These are phyloP conservation scores for Fraxinus velutina DNA, from an alignment of 305 asterid genomes.

Conservation along the genomic window DNA sequence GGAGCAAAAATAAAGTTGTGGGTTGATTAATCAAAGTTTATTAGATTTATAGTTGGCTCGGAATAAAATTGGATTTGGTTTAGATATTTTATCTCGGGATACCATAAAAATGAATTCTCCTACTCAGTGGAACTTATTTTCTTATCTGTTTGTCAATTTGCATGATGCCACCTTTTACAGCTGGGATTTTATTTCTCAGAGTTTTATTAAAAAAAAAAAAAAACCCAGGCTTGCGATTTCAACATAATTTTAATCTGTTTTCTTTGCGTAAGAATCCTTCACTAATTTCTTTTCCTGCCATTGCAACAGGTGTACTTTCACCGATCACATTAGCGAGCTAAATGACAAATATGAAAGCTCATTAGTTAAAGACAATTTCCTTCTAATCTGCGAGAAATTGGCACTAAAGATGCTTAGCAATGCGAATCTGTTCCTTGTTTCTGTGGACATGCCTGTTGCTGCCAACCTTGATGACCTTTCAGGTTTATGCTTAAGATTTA, in stretches of 20 bases:
- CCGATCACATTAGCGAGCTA: slow-evolving; percentile 60
- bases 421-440: slow-evolving; percentile 65
- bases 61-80: not conserved
- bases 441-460: slow-evolving; percentile 90
- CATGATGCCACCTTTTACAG: not conserved
- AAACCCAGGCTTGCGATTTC: not conserved
- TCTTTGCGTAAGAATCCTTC: not conserved
- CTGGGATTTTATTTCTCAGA: not conserved
- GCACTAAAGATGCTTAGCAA: slow-evolving; percentile 83
- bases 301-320: slow-evolving; percentile 68
- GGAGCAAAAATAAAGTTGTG: not conserved
- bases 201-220: not conserved
- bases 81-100: not conserved
- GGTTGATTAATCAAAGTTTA: not conserved
- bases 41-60: not conserved
- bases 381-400: slow-evolving; percentile 70
- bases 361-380: slow-evolving; percentile 54
- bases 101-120: not conserved
- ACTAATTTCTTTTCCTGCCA: slow-evolving; percentile 23
- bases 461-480: slow-evolving; percentile 71
- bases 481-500: slow-evolving; percentile 72
- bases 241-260: slow-evolving; percentile 4
- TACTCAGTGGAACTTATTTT: not conserved
- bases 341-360: slow-evolving; percentile 44
- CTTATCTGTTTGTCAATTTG: not conserved